These are phyloP conservation scores for Sugiyamaella sp. DNA, from an alignment of 1,139 yeast genomes.

Conservation along the genomic window DNA sequence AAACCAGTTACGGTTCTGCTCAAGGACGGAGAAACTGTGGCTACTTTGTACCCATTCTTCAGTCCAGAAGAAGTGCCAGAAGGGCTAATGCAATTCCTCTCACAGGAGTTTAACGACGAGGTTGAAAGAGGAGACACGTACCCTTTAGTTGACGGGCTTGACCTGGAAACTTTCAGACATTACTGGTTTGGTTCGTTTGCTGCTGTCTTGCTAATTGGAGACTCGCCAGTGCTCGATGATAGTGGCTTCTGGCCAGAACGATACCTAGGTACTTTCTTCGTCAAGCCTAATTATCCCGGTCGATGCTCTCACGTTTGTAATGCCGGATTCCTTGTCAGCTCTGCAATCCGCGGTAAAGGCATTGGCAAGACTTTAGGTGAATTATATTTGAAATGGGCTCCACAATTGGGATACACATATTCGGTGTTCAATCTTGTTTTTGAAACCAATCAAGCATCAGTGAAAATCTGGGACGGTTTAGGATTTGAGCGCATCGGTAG, in stretches of 20 bases:
- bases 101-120: conserved; percentile 94
- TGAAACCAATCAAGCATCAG: conserved; percentile 83
- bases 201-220: conserved; percentile 75
- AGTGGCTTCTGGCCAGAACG: conserved; percentile 83
- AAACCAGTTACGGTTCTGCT: conserved; percentile 40
- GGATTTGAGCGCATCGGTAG: conserved; percentile 79
- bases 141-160: conserved; percentile 78
- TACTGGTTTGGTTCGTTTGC: conserved; percentile 90
- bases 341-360: conserved; percentile 91
- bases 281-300: conserved; percentile 91
- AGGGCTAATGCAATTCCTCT: conserved; percentile 74
- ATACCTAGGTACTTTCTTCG: conserved; percentile 80
- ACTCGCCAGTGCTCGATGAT: conserved; percentile 41
- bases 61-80: conserved; percentile 66
- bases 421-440: conserved; percentile 84
- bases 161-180: conserved; percentile 69
- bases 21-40: conserved; percentile 55
- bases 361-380: conserved; percentile 85
- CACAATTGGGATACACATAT: conserved; percentile 80
- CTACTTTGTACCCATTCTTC: conserved; percentile 86
- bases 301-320: conserved; percentile 93
- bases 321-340: conserved; percentile 84
- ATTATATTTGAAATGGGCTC: conserved; percentile 89
- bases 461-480: conserved; percentile 76
- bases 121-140: conserved; percentile 85